Percentiles rank a stretch among this genome's conserved stretches.
Conservation (phyloP, 306 rosid genomes). For the Trifolium subterraneum region DNA sequence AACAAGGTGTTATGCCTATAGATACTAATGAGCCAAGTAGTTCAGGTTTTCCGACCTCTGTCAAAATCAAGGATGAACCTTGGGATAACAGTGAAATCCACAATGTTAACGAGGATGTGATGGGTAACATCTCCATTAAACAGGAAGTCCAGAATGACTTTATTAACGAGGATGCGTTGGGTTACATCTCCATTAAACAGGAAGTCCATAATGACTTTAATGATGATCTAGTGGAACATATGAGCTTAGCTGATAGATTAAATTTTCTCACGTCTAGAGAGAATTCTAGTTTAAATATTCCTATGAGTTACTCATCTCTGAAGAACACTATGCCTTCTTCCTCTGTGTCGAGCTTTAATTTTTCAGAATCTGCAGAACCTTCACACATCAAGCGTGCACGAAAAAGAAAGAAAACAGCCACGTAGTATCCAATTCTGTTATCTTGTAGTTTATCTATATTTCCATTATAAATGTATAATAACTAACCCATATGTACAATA, state of each 20-base stretch:
- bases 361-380: slow-evolving; percentile 53
- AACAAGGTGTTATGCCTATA: slow-evolving; percentile 43
- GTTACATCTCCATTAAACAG: slow-evolving; percentile 54
- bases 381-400: slow-evolving; percentile 46
- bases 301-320: slow-evolving; percentile 40
- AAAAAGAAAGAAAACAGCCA: slow-evolving; percentile 81
- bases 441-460: slow-evolving; percentile 24
- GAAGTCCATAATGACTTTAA: slow-evolving; percentile 38
- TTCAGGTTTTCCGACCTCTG: slow-evolving; percentile 47
- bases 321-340: slow-evolving; percentile 48
- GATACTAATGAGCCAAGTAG: slow-evolving; percentile 41
- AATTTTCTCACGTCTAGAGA: slow-evolving; percentile 52
- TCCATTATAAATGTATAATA: slow-evolving; percentile 25
- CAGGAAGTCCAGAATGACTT: slow-evolving; percentile 2
- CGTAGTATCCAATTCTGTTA: slow-evolving; percentile 53
- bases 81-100: slow-evolving; percentile 46
- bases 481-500: slow-evolving; percentile 19
- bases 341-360: slow-evolving; percentile 33
- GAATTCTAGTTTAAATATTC: slow-evolving; percentile 41
- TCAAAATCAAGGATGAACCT: slow-evolving; percentile 75
- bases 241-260: slow-evolving; percentile 65
- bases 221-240: slow-evolving; percentile 59
- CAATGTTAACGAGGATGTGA: slow-evolving; percentile 42
- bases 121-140: slow-evolving; percentile 44
- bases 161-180: slow-evolving; percentile 36